phyloP scores from a whole-genome alignment of 2,329 filamentous ascomycete species.

The Lasiodiplodia sp. region DNA sequence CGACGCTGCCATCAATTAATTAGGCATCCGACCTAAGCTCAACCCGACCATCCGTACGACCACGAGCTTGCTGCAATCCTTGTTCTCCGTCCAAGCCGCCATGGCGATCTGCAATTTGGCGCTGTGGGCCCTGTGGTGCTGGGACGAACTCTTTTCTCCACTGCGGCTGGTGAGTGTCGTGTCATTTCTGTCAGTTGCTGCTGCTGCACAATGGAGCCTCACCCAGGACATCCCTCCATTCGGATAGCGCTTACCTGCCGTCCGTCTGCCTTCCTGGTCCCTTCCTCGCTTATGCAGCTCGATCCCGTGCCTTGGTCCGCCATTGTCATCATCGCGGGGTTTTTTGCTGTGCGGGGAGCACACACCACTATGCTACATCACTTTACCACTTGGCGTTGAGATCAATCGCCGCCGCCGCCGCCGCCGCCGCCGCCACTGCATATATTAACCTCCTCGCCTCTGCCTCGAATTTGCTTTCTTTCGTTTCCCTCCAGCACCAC shows the following conservation, averaged over 20 bases:
- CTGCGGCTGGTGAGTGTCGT: constrained; percentile 18
- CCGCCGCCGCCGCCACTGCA: background rate
- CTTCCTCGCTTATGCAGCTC: constrained; percentile 16
- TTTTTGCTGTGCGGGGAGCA: constrained; percentile 12
- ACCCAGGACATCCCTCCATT: background rate
- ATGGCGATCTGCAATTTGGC: constrained; percentile 10
- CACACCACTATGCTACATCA: constrained; percentile 6
- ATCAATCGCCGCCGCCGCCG: background rate
- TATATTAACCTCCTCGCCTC: constrained; percentile 1
- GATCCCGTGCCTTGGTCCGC: constrained; percentile 16
- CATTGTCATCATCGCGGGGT: constrained; percentile 17
- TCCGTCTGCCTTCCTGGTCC: background rate
- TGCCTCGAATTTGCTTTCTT: background rate
- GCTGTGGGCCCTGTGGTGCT: constrained; percentile 19
- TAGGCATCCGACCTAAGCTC: background rate
- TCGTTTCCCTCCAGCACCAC: background rate
- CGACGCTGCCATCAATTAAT: background rate
- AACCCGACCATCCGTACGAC: too few relatives aligned
- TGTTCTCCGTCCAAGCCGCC: background rate
- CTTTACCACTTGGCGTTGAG: constrained; percentile 7
- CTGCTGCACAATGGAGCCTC: constrained; percentile 5
- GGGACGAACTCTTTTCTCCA: background rate
- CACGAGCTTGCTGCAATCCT: background rate
- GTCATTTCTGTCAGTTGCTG: constrained; percentile 7
- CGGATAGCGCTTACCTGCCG: background rate